A percentile compares a stretch with the other conserved stretches of the same genome.
These are phyloP conservation scores for Austroboletus niveus DNA, from an alignment of 1,284 basidiomycete species.

Conservation along the genomic window DNA sequence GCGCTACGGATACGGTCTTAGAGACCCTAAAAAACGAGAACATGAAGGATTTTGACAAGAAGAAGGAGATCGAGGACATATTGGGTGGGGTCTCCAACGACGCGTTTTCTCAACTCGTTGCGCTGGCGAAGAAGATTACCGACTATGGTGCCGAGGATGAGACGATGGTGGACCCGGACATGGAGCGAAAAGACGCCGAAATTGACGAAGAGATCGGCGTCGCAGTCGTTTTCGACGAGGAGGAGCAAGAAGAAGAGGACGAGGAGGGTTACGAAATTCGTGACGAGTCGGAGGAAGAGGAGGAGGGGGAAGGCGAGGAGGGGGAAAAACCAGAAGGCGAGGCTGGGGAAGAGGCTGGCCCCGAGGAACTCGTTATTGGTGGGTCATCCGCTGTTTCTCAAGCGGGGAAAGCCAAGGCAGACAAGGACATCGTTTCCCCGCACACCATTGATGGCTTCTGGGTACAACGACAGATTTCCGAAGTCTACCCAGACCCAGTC, in stretches of 20 bases:
- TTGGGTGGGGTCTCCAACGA: conserved; percentile 73
- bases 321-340: conserved; percentile 45
- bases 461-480: conserved; percentile 93
- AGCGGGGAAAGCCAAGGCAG: conserved; percentile 50
- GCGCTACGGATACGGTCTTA: conserved; percentile 89
- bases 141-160: conserved; percentile 93
- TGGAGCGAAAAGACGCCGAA: conserved; percentile 75
- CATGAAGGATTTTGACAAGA: conserved; percentile 97
- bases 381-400: conserved; percentile 45
- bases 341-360: conserved; percentile 46
- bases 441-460: conserved; percentile 97
- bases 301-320: conserved; percentile 65
- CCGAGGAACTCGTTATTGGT: conserved; percentile 75
- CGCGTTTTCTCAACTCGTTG: conserved; percentile 82
- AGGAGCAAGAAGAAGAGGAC: conserved; percentile 88
- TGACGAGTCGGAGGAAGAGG: conserved; percentile 77
- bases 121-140: conserved; percentile 92
- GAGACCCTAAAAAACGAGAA: conserved; percentile 89
- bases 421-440: conserved; percentile 83
- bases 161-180: conserved; percentile 67
- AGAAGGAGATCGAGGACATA: conserved; percentile 89
- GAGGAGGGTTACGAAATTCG: conserved; percentile 82
- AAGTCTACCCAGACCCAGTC: conserved; percentile 91
- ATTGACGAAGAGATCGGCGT: conserved; percentile 94
- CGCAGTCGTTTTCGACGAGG: conserved; percentile 95